phyloP scores from a whole-genome alignment of 2,329 filamentous ascomycete genomes.

The Pezizomycotina sp. region DNA sequence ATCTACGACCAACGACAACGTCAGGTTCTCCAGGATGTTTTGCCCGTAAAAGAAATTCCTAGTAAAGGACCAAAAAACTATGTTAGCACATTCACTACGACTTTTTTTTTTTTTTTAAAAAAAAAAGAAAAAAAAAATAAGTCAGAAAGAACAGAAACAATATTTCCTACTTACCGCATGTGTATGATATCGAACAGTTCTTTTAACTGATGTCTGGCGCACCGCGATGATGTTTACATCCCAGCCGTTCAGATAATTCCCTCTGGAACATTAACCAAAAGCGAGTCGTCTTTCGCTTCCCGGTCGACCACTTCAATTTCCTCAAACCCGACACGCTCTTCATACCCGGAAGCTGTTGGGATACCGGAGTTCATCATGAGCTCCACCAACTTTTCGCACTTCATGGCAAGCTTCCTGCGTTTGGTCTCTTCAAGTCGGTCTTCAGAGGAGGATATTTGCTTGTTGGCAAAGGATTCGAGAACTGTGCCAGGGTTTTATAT shows the following conservation, averaged over 20 bases:
- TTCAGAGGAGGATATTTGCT: conserved; percentile 92
- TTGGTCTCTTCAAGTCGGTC: conserved; percentile 94
- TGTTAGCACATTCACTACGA: background rate
- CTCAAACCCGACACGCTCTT: conserved; percentile 89
- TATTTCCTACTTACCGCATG: conserved; percentile 51
- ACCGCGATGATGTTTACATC: conserved; percentile 91
- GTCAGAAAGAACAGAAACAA: background rate
- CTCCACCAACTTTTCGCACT: conserved; percentile 90
- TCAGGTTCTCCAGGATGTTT: conserved; percentile 61
- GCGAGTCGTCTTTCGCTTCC: conserved; percentile 75
- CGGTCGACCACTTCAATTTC: conserved; percentile 94
- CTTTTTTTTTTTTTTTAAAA: too few species aligned
- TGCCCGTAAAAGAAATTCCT: conserved; percentile 82
- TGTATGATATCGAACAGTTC: conserved; percentile 75
- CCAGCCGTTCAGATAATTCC: conserved; percentile 89
- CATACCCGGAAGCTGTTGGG: conserved; percentile 87
- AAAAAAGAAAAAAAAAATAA: background rate
- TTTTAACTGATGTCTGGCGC: conserved; percentile 60
- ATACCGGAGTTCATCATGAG: conserved; percentile 99
- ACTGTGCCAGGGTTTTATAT: conserved; percentile 39
- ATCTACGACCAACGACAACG: conserved; percentile 65
- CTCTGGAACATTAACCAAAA: conserved; percentile 74
- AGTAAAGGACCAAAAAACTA: conserved; percentile 1
- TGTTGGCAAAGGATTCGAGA: conserved; percentile 93
- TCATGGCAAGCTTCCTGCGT: conserved; percentile 73